Conservation (phyloP, 768 basidiomycete genomes). For the Rhizopogon vinicolor region DNA sequence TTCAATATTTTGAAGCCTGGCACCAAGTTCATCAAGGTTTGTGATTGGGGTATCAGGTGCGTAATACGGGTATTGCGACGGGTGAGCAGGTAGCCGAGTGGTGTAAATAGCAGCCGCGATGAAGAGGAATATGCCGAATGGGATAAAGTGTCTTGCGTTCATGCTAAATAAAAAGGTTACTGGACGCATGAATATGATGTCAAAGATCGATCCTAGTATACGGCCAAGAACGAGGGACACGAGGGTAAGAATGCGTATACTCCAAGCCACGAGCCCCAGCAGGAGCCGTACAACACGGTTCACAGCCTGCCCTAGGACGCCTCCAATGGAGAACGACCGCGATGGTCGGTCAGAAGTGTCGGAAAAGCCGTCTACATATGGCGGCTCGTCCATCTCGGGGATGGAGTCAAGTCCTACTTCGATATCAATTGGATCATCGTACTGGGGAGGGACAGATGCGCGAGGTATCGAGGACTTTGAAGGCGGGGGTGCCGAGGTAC, state of each 20-base stretch:
- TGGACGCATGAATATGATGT: constrained; percentile 48
- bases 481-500: constrained; percentile 34
- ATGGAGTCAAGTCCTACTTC: constrained; percentile 59
- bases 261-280: constrained; percentile 15
- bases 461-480: constrained; percentile 32
- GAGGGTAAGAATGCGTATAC: constrained; percentile 26
- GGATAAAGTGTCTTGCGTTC: constrained; percentile 26
- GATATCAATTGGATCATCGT: constrained; percentile 31
- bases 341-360: constrained; percentile 16
- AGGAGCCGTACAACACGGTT: constrained; percentile 31
- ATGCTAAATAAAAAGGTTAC: constrained; percentile 31
- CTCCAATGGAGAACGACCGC: constrained; percentile 41
- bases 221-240: constrained; percentile 41
- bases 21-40: constrained; percentile 60
- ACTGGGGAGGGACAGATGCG: constrained; percentile 38
- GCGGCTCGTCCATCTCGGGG: constrained; percentile 58
- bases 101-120: constrained; percentile 41
- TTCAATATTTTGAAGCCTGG: constrained; percentile 62
- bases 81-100: constrained; percentile 36
- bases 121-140: constrained; percentile 36
- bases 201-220: constrained; percentile 44
- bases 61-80: constrained; percentile 35
- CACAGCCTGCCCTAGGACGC: constrained; percentile 39
- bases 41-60: constrained; percentile 57
- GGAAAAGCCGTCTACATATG: constrained; percentile 20